Evolutionary conservation across 140 eudicot species (phyloP), one percentile per base, ranked within the genome.

Genomic region (Senecio squalidus): DNA sequence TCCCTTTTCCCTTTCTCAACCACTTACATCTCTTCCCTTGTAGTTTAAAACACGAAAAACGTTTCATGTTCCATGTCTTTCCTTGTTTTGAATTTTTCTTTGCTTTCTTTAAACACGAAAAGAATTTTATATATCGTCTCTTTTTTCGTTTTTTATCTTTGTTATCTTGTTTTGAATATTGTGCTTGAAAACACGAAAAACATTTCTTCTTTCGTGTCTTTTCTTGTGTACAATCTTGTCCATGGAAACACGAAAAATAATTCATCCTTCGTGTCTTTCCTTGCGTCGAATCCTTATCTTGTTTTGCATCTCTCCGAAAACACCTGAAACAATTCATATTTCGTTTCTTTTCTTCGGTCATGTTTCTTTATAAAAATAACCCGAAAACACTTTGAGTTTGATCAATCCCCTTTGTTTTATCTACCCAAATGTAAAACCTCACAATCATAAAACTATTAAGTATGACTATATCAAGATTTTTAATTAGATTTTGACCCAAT

Each of bases 291-390:
- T 41, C 67, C 43, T 49, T 57, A 65, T 21, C 21, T 41, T 27
- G 20, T 7, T 44, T 43, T 27, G 27, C 16, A 28, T 41, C 73
- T 11, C 71, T 60, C n/a, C 55, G 43, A 50, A 80, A 77, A 73
- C 94, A 84, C n/a, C 74, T 26, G 61, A 84, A 74, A 68, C 79
- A 71, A 55, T 40, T 66, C 78, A 67, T 73, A 9, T 52, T 67
- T 6, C 38, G 40, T n/a, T 46, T 24, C 47, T 74, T 66, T 55
- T 81, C 85, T 43, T 49, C 68, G 25, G 39, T 69, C 43, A 36
- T 36, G 16, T 36, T 65, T 52, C 41, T 5, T 18, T 46, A 16
- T 4, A 31, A n/a, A 46, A 45, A 31, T 38, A 53, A 51, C 62
- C 39, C 23, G 23, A 51, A 64, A 22, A 44, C 20, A n/a, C 9